Conservation (phyloP, 768 basidiomycete genomes). For the Russula brevipes region DNA sequence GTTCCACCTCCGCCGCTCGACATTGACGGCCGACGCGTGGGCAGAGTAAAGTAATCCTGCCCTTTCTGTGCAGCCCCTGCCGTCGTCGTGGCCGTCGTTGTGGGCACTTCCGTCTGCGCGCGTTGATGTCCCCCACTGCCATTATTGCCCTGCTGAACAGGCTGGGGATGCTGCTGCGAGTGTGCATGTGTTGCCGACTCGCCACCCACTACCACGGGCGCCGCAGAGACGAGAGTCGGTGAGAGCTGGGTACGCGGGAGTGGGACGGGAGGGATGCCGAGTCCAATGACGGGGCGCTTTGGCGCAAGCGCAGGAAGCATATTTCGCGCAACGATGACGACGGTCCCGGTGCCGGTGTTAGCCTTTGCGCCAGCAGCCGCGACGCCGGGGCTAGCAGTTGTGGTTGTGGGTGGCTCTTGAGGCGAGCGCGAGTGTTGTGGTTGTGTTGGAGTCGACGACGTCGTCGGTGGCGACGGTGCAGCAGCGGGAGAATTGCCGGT, state of each 20-base stretch:
- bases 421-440: neutral
- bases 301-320: slow-evolving; percentile 61
- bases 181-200: slow-evolving; percentile 7
- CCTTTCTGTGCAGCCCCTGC: slow-evolving; percentile 4
- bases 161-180: neutral
- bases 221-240: slow-evolving; percentile 18
- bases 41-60: slow-evolving; percentile 52
- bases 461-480: slow-evolving; percentile 13
- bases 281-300: slow-evolving; percentile 37
- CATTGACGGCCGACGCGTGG: slow-evolving; percentile 43
- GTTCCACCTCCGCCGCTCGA: slow-evolving; percentile 35
- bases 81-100: neutral
- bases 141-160: neutral
- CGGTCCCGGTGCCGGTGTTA: slow-evolving; percentile 31
- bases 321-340: slow-evolving; percentile 52
- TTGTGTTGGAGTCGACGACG: too few relatives aligned
- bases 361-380: slow-evolving; percentile 30
- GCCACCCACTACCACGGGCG: neutral
- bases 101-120: neutral
- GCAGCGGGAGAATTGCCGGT: neutral
- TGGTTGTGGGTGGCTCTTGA: neutral
- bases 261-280: neutral
- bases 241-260: slow-evolving; percentile 24
- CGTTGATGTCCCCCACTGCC: neutral
- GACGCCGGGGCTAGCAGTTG: slow-evolving; percentile 11